Base-by-base conservation (phyloP, 2,329 filamentous ascomycete species). In the Biscogniauxia mediterranea region DNA sequence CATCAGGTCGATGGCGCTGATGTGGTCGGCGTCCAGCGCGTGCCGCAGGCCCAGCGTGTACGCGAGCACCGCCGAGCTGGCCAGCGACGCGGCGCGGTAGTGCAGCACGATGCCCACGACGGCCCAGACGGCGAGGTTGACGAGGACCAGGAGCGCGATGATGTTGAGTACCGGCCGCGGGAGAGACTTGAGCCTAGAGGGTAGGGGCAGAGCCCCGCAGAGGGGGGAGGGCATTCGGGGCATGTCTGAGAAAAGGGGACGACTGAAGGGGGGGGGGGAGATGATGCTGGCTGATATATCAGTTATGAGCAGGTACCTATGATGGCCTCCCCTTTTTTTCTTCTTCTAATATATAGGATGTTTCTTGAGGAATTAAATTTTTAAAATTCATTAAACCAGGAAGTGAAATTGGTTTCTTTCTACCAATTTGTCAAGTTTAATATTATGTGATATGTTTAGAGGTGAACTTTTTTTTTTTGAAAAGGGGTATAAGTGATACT, bases 21-120 rank as follows among this genome's bases (percentile, higher is more conserved):
- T 85, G 74, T 98, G 95, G 76, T 98, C 94, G n/a, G 94, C 95
- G 72, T 98, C 95, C 52, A 98, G 86, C n/a, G 94, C 94, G 80
- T 98, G 94, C 51, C 94, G 89, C 13, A 98, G 84, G 2, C 94
- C 94, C 11, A 98, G 84, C 0, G 92, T 92, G 75, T 96, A 98
- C 25, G 93, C 89, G 0, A 98, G 84, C 1, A 93, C 87, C 1
- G 93, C 92, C 2, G 93, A 89, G 1, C 90, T 90, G 55, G 93
- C 86, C 64, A 97, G 83, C 0, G 82, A 78, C 0, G 83, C 80
- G 72, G 84, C 80, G 73, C 85, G 78, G 67, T 79, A 81, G 65
- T 77, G 79, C 19, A 87, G 77, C 20, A 85, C 78, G 5, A 86
- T 74, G 63, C 78, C 85, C 23, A 79, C 77, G 17, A 76, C 78